Base-by-base conservation (phyloP, 495 filamentous ascomycete genomes). In the Lasiosphaeria miniovina region DNA sequence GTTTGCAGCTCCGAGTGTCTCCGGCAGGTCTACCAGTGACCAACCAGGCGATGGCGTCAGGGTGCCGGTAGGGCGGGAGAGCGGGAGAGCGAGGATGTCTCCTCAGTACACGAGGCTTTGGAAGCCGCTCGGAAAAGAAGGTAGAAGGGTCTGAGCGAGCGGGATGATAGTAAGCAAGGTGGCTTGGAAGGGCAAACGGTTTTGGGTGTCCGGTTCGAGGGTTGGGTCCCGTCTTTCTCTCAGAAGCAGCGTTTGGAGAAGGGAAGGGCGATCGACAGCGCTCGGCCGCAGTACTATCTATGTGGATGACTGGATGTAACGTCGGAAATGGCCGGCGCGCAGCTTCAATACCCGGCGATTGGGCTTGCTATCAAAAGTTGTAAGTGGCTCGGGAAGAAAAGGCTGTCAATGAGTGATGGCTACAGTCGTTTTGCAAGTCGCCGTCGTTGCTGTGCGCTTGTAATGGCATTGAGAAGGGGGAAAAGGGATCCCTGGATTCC, bases 141-240 rank as follows among this genome's bases (percentile, higher is more conserved):
- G 41, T 9, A 36, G 34, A 35, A 46, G 12, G 55, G 55, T 14
- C 45, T 57, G 55, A 49, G 52, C 52, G 52, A 54, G 52, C 14
- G 36, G 49, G 57, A 43, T 51, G 38, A 14, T 46, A 14, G 52
- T 53, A 12, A 40, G 52, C 34, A 15, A 48, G 52, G 51, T 55
- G 53, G 53, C 53, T 55, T 55, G 36, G 32, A 7, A 8, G 48
- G 35, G 8, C 17, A n/a, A 7, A n/a, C 10, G 40, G n/a, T 31
- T 32, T 38, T 4, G 53, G 53, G 6, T 36, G 53, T 31, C 51
- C 15, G 53, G 53, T 55, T 36, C 36, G 36, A 38, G 45, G 54
- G 38, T 24, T 24, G 24, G 24, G 24, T 24, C 24, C 24, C 24
- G 24, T 24, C 24, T 24, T 24, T 2, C 24, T 24, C 24, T 24